Percentiles rank a stretch among this genome's conserved stretches.
Conservation (phyloP, 148 eudicot genomes). For the Cornus suecica region DNA sequence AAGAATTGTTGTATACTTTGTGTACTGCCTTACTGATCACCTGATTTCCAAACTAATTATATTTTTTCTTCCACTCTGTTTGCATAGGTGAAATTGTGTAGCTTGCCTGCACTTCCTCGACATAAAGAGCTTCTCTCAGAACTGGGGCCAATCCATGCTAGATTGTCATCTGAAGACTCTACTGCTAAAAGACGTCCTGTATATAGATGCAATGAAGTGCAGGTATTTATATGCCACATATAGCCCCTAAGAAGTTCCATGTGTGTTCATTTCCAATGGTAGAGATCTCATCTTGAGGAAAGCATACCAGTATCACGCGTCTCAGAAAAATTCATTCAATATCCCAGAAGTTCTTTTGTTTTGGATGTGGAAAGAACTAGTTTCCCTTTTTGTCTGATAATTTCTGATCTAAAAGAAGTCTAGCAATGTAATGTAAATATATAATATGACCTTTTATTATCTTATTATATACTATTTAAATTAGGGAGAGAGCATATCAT, state of each 20-base stretch:
- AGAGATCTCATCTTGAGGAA: not conserved
- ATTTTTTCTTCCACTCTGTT: slow-evolving; percentile 8
- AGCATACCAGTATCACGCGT: not conserved
- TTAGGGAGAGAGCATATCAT: not conserved
- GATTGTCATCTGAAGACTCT: slow-evolving; percentile 43
- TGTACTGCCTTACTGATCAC: too few species aligned
- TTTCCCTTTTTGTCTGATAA: not conserved
- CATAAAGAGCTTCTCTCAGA: slow-evolving; percentile 58
- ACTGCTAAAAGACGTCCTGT: slow-evolving; percentile 70
- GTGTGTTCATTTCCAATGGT: not conserved
- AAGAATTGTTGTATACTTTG: too few species aligned
- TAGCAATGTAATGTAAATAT: too few species aligned
- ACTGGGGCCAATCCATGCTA: slow-evolving; percentile 69
- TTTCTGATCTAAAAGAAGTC: not conserved
- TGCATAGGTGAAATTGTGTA: slow-evolving; percentile 59
- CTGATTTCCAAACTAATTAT: slow-evolving; percentile 2
- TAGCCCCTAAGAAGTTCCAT: not conserved
- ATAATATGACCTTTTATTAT: too few species aligned
- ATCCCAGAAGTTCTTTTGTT: not conserved
- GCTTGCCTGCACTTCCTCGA: slow-evolving; percentile 71
- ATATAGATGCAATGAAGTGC: slow-evolving; percentile 63
- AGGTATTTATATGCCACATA: slow-evolving; percentile 43
- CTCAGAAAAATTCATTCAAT: not conserved
- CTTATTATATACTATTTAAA: too few species aligned
- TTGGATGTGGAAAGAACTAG: not conserved